phyloP scores from a whole-genome alignment of 352 stramenopile species.

The Peronospora belbahrii region DNA sequence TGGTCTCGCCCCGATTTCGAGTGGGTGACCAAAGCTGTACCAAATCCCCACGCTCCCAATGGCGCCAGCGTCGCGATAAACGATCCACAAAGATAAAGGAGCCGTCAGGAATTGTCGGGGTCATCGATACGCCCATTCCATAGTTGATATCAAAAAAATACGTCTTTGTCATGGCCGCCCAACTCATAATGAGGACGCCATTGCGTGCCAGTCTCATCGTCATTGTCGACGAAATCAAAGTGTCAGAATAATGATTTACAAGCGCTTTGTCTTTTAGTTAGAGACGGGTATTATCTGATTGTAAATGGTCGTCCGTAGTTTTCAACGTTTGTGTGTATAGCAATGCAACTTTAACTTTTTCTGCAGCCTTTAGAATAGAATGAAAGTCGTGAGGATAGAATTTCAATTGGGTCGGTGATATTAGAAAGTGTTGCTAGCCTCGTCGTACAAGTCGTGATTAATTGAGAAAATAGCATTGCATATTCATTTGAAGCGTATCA shows the following conservation, averaged over 20 bases:
- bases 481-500: too few species aligned
- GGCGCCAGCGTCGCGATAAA: constrained; percentile 56
- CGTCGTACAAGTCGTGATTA: too few species aligned
- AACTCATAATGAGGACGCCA: constrained; percentile 50
- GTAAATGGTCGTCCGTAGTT: too few species aligned
- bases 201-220: constrained; percentile 29
- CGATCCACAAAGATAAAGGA: constrained; percentile 81
- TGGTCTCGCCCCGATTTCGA: constrained; percentile 55
- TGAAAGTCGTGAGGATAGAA: too few species aligned
- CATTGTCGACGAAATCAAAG: constrained; percentile 2
- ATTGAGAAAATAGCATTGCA: too few species aligned
- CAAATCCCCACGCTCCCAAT: constrained; percentile 66
- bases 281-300: too few species aligned
- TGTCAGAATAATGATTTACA: background rate
- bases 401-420: too few species aligned
- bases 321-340: too few species aligned
- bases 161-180: constrained; percentile 53
- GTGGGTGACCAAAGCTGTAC: constrained; percentile 79
- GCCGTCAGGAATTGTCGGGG: constrained; percentile 66
- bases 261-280: too few species aligned
- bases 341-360: too few species aligned
- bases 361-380: too few species aligned
- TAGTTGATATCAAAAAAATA: constrained; percentile 76
- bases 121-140: constrained; percentile 81
- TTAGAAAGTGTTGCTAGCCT: too few species aligned